Base-by-base conservation (phyloP, 2,329 filamentous ascomycete genomes). In the Sarocladium oryzae region DNA sequence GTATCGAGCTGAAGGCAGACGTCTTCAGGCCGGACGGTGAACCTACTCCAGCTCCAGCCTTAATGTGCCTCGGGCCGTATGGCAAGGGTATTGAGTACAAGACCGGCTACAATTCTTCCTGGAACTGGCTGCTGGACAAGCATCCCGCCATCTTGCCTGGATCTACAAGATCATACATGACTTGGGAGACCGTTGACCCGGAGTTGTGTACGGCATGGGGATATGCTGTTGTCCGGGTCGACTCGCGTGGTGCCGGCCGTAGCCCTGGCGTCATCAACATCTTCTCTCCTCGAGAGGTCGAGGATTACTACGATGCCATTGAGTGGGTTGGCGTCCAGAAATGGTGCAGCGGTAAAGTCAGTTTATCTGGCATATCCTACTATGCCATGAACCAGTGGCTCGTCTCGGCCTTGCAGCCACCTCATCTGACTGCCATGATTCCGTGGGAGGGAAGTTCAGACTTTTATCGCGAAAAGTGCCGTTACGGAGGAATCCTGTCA, bases 111-210 rank as follows among this genome's bases (percentile, higher is more conserved):
- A n/a, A n/a, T n/a, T n/a, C n/a, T n/a, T n/a, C n/a, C n/a, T n/a
- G n/a, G n/a, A n/a, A n/a, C n/a, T n/a, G n/a, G n/a, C n/a, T n/a
- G n/a, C n/a, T n/a, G n/a, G n/a, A n/a, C n/a, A n/a, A n/a, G n/a
- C n/a, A n/a, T n/a, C n/a, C n/a, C n/a, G n/a, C n/a, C n/a, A n/a
- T n/a, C n/a, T n/a, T n/a, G n/a, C n/a, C n/a, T n/a, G n/a, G n/a
- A n/a, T n/a, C n/a, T n/a, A n/a, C n/a, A n/a, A n/a, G n/a, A n/a
- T n/a, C n/a, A n/a, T n/a, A n/a, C n/a, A n/a, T n/a, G n/a, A n/a
- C n/a, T n/a, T 82, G 79, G 78, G 78, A 82, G 60, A 81, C 77
- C 0, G 79, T 78, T 0, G 77, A 80, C 45, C 78, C 79, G 0
- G 69, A 64, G 2, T 82, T 71, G 62, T 82, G 79, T 79, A 80